phyloP scores from a whole-genome alignment of 2,329 filamentous ascomycete genomes.

The Apiospora rasikravindrae region DNA sequence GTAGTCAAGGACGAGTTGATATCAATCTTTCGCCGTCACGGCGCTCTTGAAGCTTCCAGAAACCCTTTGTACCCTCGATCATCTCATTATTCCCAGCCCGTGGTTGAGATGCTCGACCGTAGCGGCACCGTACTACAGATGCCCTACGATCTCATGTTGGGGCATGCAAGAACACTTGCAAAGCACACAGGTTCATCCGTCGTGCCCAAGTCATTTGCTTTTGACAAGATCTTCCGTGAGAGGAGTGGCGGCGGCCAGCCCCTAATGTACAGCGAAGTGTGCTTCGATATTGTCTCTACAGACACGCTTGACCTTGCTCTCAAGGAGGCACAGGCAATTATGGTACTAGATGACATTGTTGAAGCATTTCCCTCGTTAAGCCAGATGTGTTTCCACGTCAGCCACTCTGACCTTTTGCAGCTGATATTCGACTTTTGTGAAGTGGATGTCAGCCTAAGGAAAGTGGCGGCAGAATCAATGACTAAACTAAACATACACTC shows the following conservation, averaged over 20 bases:
- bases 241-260: conserved; percentile 81
- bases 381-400: conserved; percentile 86
- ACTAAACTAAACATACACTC: conserved; percentile 86
- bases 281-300: conserved; percentile 93
- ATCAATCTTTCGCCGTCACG: conserved; percentile 85
- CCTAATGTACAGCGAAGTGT: conserved; percentile 82
- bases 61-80: conserved; percentile 83
- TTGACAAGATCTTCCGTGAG: conserved; percentile 87
- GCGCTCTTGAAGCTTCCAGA: conserved; percentile 80
- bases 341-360: conserved; percentile 91
- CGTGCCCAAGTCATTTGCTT: conserved; percentile 80
- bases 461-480: conserved; percentile 78
- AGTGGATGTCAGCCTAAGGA: conserved; percentile 71
- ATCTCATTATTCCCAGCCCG: conserved; percentile 75
- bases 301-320: conserved; percentile 81
- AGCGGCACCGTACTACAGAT: conserved; percentile 89
- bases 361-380: conserved; percentile 78
- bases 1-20: conserved; percentile 76
- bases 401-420: conserved; percentile 85
- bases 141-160: conserved; percentile 91
- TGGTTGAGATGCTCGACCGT: conserved; percentile 80
- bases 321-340: conserved; percentile 92
- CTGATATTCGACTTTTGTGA: conserved; percentile 90
- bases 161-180: conserved; percentile 84
- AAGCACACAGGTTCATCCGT: conserved; percentile 66